Evolutionary conservation across 495 filamentous ascomycete genomes (phyloP), one percentile per base, ranked within the genome.

Genomic region (Penicillium turbatum): DNA sequence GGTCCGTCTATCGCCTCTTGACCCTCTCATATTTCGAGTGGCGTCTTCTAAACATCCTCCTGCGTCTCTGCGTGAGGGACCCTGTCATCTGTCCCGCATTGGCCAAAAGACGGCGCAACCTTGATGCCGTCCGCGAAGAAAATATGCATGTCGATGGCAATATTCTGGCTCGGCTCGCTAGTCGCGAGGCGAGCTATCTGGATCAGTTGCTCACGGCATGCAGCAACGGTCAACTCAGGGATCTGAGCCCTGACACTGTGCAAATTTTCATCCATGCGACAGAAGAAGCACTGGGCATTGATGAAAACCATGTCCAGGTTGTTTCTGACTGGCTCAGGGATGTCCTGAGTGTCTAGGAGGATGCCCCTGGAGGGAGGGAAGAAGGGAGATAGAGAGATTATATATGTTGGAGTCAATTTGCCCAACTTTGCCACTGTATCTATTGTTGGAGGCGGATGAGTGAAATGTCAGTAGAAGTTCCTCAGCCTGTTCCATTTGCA

Each of bases 121-220:
- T 54, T 16, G 67, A 65, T 10, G 58, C 61, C 3, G 53, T 54
- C 51, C 66, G 32, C 72, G 63, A n/a, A 49, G 56, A 61, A 30
- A 70, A 64, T 37, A 82, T 79, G 77, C 85, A 88, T 24, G 70
- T 91, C 7, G 80, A 91, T 56, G 86, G 87, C 0, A 85, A 88
- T 55, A 75, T 88, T 15, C 65, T 91, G 36, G 65, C 64, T 46
- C 72, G 78, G 17, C 61, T 89, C 4, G 67, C 83, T n/a, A 63
- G 65, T 49, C 66, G 67, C 40, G 72, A 69, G 0, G 55, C 82
- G 3, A 72, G 77, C 39, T 58, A 69, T 42, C 57, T 88, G 29
- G 57, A 59, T 15, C 16, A 62, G 6, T 65, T 80, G 59, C 57
- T 81, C 9, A 47, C 43, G 21, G 48, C 54, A 27, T 43, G 57